Evolutionary conservation across 768 basidiomycete species (phyloP).

Genomic region (Boletus sp.): DNA sequence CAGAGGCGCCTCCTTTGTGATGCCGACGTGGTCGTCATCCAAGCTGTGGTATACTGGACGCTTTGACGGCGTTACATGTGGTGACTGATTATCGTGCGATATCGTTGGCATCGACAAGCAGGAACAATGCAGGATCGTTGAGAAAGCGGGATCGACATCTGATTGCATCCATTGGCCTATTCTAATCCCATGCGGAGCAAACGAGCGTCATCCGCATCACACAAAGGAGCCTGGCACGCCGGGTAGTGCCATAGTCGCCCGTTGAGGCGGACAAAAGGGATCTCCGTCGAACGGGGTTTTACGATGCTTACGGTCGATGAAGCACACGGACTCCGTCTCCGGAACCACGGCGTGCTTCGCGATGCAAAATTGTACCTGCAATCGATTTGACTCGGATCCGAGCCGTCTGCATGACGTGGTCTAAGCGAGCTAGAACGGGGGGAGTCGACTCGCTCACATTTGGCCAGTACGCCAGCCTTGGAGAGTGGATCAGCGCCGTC

Average conservation of each 20-base stretch:
- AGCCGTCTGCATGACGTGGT: background rate
- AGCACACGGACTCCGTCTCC: too few relatives aligned
- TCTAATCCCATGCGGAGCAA: background rate
- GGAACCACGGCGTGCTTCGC: too few relatives aligned
- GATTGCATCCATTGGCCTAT: background rate
- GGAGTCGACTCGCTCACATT: background rate
- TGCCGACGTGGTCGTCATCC: background rate
- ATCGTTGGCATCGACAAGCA: background rate
- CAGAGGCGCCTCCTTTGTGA: conserved; percentile 3
- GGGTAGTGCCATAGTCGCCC: background rate
- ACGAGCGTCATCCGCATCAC: background rate
- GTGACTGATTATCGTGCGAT: background rate
- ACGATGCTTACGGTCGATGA: too few relatives aligned
- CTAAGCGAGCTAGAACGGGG: background rate
- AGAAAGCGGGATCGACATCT: background rate
- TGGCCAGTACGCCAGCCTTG: background rate
- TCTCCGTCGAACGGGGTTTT: too few relatives aligned
- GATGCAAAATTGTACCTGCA: too few relatives aligned
- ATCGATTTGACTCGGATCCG: background rate
- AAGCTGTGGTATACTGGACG: background rate
- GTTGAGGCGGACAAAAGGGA: background rate
- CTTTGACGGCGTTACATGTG: background rate
- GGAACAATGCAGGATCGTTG: background rate
- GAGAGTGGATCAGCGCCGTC: too few relatives aligned
- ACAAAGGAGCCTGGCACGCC: background rate